phyloP scores from a whole-genome alignment of 1,139 yeast species.

The Hemisphaericaspora subhashii region DNA sequence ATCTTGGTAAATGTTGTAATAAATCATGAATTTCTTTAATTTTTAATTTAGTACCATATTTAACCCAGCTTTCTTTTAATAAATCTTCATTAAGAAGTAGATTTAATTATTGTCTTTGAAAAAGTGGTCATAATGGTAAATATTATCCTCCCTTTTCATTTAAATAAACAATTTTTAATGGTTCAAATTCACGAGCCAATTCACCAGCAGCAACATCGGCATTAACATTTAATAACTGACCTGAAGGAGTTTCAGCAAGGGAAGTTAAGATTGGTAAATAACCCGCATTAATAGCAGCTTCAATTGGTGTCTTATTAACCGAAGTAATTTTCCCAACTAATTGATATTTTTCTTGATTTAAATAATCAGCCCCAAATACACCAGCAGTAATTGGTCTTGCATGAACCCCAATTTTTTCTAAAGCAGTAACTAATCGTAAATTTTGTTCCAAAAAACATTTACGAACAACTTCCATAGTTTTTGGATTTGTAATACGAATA shows the following conservation, averaged over 20 bases:
- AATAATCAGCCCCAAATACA: slow-evolving; percentile 89
- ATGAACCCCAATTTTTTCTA: slow-evolving; percentile 94
- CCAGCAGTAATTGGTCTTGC: slow-evolving; percentile 99
- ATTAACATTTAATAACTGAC: slow-evolving; percentile 93
- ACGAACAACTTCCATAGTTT: slow-evolving; percentile 95
- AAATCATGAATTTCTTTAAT: slow-evolving; percentile 94
- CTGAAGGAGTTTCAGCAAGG: slow-evolving; percentile 92
- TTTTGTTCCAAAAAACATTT: slow-evolving; percentile 94
- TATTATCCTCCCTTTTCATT: slow-evolving; percentile 99
- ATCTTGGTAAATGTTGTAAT: slow-evolving; percentile 89
- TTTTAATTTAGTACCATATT: slow-evolving; percentile 95
- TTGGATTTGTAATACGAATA: slow-evolving; percentile 90
- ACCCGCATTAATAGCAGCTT: slow-evolving; percentile 94
- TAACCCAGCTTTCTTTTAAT: slow-evolving; percentile 95
- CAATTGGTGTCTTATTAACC: slow-evolving; percentile 88
- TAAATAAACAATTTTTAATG: slow-evolving; percentile 90
- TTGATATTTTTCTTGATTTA: slow-evolving; percentile 87
- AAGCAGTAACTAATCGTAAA: slow-evolving; percentile 89
- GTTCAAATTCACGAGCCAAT: slow-evolving; percentile 94
- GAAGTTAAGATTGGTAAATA: slow-evolving; percentile 96
- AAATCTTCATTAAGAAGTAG: slow-evolving; percentile 83
- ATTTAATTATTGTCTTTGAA: too few relatives aligned
- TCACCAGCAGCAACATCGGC: slow-evolving; percentile 99
- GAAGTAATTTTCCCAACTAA: slow-evolving; percentile 86
- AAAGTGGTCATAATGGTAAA: too few relatives aligned